These are phyloP conservation scores for Yamadazyma paraphyllophila DNA, from an alignment of 805 yeast genomes.

Conservation along the genomic window DNA sequence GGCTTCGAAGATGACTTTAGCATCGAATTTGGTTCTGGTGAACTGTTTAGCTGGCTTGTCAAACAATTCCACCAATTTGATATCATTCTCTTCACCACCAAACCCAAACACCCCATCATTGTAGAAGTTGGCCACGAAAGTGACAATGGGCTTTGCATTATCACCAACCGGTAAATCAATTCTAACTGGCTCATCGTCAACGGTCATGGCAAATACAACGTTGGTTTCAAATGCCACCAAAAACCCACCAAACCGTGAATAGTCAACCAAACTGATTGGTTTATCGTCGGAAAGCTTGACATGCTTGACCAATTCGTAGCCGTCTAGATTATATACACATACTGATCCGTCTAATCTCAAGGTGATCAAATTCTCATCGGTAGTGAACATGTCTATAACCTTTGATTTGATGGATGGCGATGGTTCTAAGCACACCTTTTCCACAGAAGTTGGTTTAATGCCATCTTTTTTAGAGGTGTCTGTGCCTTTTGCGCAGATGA, in stretches of 20 bases:
- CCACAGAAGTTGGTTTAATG: constrained; percentile 58
- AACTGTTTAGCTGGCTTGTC: constrained; percentile 17
- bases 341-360: constrained; percentile 44
- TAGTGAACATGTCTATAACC: constrained; percentile 31
- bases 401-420: constrained; percentile 27
- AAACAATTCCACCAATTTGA: constrained; percentile 47
- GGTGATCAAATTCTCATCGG: constrained; percentile 37
- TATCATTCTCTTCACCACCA: constrained; percentile 85
- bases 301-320: constrained; percentile 33
- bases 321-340: constrained; percentile 34
- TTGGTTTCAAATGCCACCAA: constrained; percentile 49
- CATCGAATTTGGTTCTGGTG: constrained; percentile 23
- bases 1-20: constrained; percentile 55
- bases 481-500: constrained; percentile 63
- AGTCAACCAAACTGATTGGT: constrained; percentile 32
- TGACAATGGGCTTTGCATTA: constrained; percentile 42
- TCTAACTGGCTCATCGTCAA: constrained; percentile 29
- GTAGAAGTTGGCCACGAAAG: constrained; percentile 48
- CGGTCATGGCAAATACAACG: constrained; percentile 36
- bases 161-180: constrained; percentile 16
- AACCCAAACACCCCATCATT: constrained; percentile 59
- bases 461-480: constrained; percentile 76
- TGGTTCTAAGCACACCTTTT: constrained; percentile 35
- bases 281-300: constrained; percentile 22
- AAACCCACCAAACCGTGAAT: constrained; percentile 28